phyloP scores from a whole-genome alignment of 148 eudicot genomes.

The Rhododendron vialii region DNA sequence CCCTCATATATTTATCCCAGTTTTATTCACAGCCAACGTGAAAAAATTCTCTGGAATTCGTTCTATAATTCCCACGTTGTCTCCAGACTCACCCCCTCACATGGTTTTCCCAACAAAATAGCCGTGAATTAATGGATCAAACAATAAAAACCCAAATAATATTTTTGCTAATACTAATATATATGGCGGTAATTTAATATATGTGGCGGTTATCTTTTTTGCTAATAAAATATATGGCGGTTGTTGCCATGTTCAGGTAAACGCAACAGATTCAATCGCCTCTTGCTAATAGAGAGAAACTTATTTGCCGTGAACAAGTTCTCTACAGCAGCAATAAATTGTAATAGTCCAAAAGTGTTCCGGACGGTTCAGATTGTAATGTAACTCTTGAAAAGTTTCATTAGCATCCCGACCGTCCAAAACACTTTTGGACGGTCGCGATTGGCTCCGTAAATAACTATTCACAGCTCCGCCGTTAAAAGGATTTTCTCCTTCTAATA shows the following conservation, averaged over 20 bases:
- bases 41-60: conserved; percentile 11
- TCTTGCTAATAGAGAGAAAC: neutral
- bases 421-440: too few species aligned
- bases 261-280: neutral
- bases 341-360: too few species aligned
- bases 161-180: neutral
- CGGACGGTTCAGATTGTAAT: too few species aligned
- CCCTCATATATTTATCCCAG: neutral
- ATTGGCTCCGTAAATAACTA: too few species aligned
- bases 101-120: neutral
- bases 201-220: neutral
- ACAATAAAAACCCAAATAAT: neutral
- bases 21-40: conserved; percentile 3
- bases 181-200: neutral
- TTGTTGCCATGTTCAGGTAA: neutral
- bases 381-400: too few species aligned
- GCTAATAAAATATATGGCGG: neutral
- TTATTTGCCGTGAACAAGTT: too few species aligned
- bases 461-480: too few species aligned
- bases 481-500: neutral
- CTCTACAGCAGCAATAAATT: too few species aligned
- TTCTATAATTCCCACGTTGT: neutral
- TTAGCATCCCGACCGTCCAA: too few species aligned
- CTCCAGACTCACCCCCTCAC: neutral
- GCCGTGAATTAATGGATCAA: neutral